Evolutionary conservation across 1,284 basidiomycete species (phyloP), one percentile per base, ranked within the genome.

Genomic region (Rhodotorula sp.): DNA sequence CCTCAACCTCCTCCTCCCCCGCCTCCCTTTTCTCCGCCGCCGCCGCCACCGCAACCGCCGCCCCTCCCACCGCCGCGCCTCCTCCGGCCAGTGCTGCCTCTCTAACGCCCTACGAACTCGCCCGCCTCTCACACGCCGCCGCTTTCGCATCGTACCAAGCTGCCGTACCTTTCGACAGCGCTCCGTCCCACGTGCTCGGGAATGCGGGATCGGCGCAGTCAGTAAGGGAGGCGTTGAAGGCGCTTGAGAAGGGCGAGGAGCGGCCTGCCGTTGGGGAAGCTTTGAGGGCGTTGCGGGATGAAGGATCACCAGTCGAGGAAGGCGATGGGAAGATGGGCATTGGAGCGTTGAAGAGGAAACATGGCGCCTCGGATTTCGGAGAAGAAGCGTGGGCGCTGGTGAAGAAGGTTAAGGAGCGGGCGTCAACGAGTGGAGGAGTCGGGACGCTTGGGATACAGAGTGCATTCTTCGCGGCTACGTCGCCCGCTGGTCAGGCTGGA

Each of bases 341-440:
- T 7, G 54, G 34, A 7, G 3, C 30, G 24, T 16, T 37, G 31
- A 59, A 59, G 48, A 31, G 47, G 47, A 59, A 51, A 46, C 54
- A 64, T 16, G 62, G 62, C 47, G 54, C 54, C n/a, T 28, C 48
- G 34, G 62, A 64, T 10, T 64, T 64, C 56, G 52, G 52, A n/a
- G 54, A 50, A 18, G 54, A 54, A 34, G 62, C 62, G 26, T 28
- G 31, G 26, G 40, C 48, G 47, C 51, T 54, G 62, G 31, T 31
- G 15, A 20, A 30, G 31, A 44, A 48, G 10, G 34, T 58, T 20
- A 47, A 30, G 57, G 57, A 58, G 57, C 57, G 57, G 3, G 57
- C 57, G 28, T 44, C 46, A 10, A 20, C 40, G 16, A 44, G 40
- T 44, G 40, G 40, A 18, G 40, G 40, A 44, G 40, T 44, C 15